Evolutionary conservation across 2,329 filamentous ascomycete genomes (phyloP).

Genomic region (Diaporthe aspalathi): DNA sequence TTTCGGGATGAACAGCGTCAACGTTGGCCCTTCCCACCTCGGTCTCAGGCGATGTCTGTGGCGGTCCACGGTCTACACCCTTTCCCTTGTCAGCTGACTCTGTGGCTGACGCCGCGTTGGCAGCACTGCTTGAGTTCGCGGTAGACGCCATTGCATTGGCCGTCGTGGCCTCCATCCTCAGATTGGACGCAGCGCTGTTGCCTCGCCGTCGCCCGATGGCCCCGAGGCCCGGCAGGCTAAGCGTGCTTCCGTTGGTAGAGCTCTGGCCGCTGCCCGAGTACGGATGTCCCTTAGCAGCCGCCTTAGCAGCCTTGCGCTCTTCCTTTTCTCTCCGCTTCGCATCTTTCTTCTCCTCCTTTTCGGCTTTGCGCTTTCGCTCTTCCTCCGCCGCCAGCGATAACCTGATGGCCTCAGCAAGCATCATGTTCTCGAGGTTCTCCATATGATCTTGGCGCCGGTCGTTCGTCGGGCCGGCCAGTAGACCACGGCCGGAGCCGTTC

Average conservation of each 20-base stretch:
- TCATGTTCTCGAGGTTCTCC: constrained; percentile 95
- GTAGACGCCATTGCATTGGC: constrained; percentile 56
- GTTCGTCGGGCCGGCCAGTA: constrained; percentile 41
- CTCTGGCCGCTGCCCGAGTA: constrained; percentile 54
- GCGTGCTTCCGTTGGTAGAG: constrained; percentile 71
- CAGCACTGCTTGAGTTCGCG: constrained; percentile 48
- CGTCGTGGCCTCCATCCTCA: constrained; percentile 66
- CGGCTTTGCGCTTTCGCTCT: constrained; percentile 86
- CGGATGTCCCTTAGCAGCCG: constrained; percentile 58
- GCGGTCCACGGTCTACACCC: constrained; percentile 67
- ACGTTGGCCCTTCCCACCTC: constrained; percentile 37
- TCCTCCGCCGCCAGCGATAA: constrained; percentile 93
- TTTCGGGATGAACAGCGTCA: constrained; percentile 43
- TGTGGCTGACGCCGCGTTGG: constrained; percentile 39
- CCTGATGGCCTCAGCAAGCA: constrained; percentile 97
- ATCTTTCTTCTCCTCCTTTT: constrained; percentile 84
- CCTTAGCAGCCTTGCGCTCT: constrained; percentile 81
- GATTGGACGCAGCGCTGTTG: constrained; percentile 69
- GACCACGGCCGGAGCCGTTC: constrained; percentile 46
- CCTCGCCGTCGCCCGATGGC: constrained; percentile 66
- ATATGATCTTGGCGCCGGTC: constrained; percentile 64
- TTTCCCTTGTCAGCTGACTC: constrained; percentile 70
- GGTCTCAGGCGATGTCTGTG: constrained; percentile 44
- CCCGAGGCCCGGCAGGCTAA: constrained; percentile 71
- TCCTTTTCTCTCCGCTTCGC: constrained; percentile 88